Base-by-base conservation (phyloP, 257 asterid species). In the Schizonepeta tenuifolia region DNA sequence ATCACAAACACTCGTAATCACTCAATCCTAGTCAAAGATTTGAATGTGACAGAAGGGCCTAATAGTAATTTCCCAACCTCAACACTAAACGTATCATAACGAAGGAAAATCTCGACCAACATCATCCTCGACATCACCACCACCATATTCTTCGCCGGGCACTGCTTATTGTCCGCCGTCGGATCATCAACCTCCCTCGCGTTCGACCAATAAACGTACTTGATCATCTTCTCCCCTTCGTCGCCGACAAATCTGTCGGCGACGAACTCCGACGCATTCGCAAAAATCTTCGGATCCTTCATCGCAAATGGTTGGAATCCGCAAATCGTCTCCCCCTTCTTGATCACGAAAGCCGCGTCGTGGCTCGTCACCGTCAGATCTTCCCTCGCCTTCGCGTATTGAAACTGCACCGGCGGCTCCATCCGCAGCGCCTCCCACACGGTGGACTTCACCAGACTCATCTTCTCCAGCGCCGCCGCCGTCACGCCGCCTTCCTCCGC, bases 221-320 rank as follows among this genome's bases (percentile, higher is more conserved):
- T 65, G 1, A 89, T 31, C 58, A 89, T 33, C 41, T 79, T 53
- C 21, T 83, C 89, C 0, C 95, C 95, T 0, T 75, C 79, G 0
- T 28, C 33, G 33, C 87, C 89, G 35, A 88, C 35, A 40, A 86
- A 89, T 24, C 96, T 82, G 1, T 83, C 89, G 0, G 80, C 75
- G 1, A 77, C 65, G 35, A 86, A 89, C 20, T 83, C 80, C 14
- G 82, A 81, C 0, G 92, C 68, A 0, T 76, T 74, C 5, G 14
- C 47, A 44, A 89, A 89, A 4, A 83, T 57, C 41, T 61, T 75
- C 0, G 86, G 80, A 69, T 89, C 96, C 55, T 72, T 86, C 1
- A 86, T 86, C 1, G 84, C 96, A 3, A 89, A 70, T 0, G 92
- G 85, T 44, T 89, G 92, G 61, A 67, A 86, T 40, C 96, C 92